phyloP scores from a whole-genome alignment of 2,329 filamentous ascomycete genomes.

The Monilinia vaccinii-corymbosi region DNA sequence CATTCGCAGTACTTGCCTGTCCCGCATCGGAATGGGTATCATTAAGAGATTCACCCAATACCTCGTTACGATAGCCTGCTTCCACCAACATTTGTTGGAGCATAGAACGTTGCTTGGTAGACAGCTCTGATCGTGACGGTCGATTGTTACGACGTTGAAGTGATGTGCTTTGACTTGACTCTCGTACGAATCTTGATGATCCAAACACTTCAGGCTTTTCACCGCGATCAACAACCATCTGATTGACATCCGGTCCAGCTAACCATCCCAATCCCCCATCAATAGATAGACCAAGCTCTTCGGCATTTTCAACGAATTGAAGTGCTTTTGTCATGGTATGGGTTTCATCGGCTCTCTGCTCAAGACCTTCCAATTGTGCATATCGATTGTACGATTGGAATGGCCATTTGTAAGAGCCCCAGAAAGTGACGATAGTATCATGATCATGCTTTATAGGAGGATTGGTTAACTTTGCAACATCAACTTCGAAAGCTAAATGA shows the following conservation, averaged over 20 bases:
- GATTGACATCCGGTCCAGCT: constrained; percentile 48
- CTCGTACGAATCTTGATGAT: constrained; percentile 29
- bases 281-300: constrained; percentile 57
- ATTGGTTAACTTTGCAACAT: constrained; percentile 39
- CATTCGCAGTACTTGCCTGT: constrained; percentile 12
- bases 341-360: constrained; percentile 55
- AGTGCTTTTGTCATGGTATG: constrained; percentile 53
- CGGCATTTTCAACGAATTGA: constrained; percentile 43
- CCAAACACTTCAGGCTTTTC: constrained; percentile 38
- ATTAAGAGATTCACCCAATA: constrained; percentile 7
- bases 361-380: constrained; percentile 48
- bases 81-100: constrained; percentile 21
- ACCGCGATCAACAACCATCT: constrained; percentile 35
- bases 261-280: constrained; percentile 62
- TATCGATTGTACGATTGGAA: constrained; percentile 50
- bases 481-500: constrained; percentile 47
- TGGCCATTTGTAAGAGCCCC: constrained; percentile 59
- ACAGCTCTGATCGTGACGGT: not conserved
- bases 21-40: not conserved
- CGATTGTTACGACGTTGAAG: not conserved
- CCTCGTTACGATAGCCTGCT: constrained; percentile 21
- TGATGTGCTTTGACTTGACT: constrained; percentile 17
- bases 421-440: constrained; percentile 47
- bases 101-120: not conserved
- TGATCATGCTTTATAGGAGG: constrained; percentile 49